Evolutionary conservation across 148 eudicot species (phyloP).

Genomic region (Beta vulgaris): DNA sequence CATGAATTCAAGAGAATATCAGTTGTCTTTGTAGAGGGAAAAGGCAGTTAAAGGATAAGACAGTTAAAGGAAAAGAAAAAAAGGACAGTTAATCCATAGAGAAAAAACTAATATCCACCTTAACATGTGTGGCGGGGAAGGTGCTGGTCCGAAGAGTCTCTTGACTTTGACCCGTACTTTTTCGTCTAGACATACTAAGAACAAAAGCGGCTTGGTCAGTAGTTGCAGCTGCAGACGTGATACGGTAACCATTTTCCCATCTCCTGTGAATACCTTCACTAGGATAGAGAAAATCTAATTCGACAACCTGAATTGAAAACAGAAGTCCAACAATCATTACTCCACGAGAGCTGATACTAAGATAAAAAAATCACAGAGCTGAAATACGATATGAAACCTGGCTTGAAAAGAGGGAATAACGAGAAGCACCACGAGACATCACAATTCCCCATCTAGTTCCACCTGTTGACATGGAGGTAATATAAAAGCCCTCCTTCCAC

Average conservation of each 20-base stretch:
- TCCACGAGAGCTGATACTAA: neutral
- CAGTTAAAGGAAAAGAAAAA: neutral
- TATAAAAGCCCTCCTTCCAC: constrained; percentile 88
- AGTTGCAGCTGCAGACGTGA: constrained; percentile 84
- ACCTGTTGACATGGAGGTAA: constrained; percentile 92
- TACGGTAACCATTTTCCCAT: constrained; percentile 87
- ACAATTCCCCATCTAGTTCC: constrained; percentile 87
- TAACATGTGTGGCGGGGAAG: constrained; percentile 86
- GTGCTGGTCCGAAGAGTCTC: constrained; percentile 88
- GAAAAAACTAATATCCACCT: no score
- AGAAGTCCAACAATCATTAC: neutral
- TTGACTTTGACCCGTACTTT: constrained; percentile 74
- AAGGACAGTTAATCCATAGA: neutral
- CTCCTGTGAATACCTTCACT: constrained; percentile 89
- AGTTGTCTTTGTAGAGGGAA: neutral
- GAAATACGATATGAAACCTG: constrained; percentile 1
- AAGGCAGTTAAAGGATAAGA: neutral
- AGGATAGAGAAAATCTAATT: constrained; percentile 89
- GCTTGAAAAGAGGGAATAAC: neutral
- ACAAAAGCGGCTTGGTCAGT: constrained; percentile 76
- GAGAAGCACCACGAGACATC: constrained; percentile 71
- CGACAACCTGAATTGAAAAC: constrained; percentile 59
- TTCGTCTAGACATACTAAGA: constrained; percentile 72
- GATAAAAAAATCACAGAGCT: neutral
- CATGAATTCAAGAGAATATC: neutral